These are phyloP conservation scores for Candida qinlingensis DNA, from an alignment of 805 yeast species.

Conservation along the genomic window DNA sequence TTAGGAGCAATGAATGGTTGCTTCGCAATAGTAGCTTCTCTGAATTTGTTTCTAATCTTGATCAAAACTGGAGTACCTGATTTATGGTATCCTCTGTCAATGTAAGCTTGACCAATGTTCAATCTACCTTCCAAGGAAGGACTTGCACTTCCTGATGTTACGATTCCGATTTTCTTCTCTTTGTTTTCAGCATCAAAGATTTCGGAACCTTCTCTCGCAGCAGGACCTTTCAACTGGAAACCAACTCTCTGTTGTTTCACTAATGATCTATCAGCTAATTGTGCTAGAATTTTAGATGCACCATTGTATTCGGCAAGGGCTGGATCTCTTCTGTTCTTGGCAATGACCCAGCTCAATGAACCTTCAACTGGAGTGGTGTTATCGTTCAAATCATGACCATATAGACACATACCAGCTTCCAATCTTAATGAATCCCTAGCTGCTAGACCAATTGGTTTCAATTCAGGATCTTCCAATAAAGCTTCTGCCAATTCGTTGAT, in stretches of 20 bases:
- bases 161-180: slow-evolving; percentile 46
- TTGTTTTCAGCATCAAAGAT: slow-evolving; percentile 52
- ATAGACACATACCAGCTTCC: slow-evolving; percentile 98
- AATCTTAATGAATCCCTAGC: slow-evolving; percentile 93
- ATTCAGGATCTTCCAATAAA: slow-evolving; percentile 47
- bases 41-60: slow-evolving; percentile 77
- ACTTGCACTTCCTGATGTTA: slow-evolving; percentile 58
- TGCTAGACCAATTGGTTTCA: slow-evolving; percentile 92
- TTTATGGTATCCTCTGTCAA: slow-evolving; percentile 66
- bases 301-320: slow-evolving; percentile 66
- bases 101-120: slow-evolving; percentile 89
- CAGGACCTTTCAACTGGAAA: slow-evolving; percentile 68
- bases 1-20: slow-evolving; percentile 79
- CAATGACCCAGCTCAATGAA: slow-evolving; percentile 82
- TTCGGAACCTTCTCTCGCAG: slow-evolving; percentile 79
- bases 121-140: slow-evolving; percentile 63
- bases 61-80: slow-evolving; percentile 67
- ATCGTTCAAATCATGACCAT: slow-evolving; percentile 87
- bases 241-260: slow-evolving; percentile 70
- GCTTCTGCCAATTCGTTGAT: slow-evolving; percentile 59
- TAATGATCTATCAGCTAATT: slow-evolving; percentile 58
- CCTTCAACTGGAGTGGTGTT: slow-evolving; percentile 83
- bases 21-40: slow-evolving; percentile 71
- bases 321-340: slow-evolving; percentile 63
- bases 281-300: slow-evolving; percentile 57